A percentile compares a stretch with the other conserved stretches of the same genome.
Evolutionary conservation across 257 asterid species (phyloP).

Genomic region (Scutellaria galericulata): DNA sequence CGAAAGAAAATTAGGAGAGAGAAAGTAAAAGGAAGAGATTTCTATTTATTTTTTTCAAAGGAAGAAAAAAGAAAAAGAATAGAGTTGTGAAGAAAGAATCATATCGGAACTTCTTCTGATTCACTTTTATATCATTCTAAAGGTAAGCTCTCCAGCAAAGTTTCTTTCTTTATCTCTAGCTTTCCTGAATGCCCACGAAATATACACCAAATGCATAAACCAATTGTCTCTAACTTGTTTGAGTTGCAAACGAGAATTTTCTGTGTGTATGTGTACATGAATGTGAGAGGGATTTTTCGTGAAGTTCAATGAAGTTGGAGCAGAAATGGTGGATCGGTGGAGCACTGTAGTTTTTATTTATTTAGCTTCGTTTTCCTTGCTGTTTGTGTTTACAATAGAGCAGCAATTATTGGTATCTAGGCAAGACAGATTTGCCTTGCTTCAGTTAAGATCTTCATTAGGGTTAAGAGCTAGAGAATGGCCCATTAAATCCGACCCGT

Average conservation of each 20-base stretch:
- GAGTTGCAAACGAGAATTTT: slow-evolving; percentile 17
- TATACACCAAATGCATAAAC: slow-evolving; percentile 40
- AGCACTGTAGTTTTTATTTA: slow-evolving; percentile 44
- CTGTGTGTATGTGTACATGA: slow-evolving; percentile 31
- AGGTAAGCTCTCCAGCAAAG: slow-evolving; percentile 44
- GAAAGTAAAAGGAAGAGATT: neutral
- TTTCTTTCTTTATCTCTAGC: neutral
- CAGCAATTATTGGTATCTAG: slow-evolving; percentile 57
- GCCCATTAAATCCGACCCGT: slow-evolving; percentile 88
- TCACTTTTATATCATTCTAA: slow-evolving; percentile 37
- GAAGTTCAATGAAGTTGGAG: slow-evolving; percentile 69
- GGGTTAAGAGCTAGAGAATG: slow-evolving; percentile 88
- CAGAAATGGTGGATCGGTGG: slow-evolving; percentile 71
- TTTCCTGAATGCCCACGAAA: slow-evolving; percentile 23
- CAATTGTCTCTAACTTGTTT: slow-evolving; percentile 32
- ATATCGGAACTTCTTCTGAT: slow-evolving; percentile 44
- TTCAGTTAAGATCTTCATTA: slow-evolving; percentile 89
- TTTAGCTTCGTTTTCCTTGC: slow-evolving; percentile 46
- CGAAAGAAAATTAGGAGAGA: slow-evolving; percentile 40
- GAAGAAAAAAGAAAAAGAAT: slow-evolving; percentile 28
- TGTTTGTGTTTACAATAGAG: slow-evolving; percentile 54
- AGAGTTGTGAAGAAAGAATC: slow-evolving; percentile 41
- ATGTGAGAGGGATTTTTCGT: slow-evolving; percentile 47
- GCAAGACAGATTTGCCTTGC: slow-evolving; percentile 67
- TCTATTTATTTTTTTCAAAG: neutral